Base-by-base conservation (phyloP, 1,284 basidiomycete species). In the Gastroboletus turbinatus region DNA sequence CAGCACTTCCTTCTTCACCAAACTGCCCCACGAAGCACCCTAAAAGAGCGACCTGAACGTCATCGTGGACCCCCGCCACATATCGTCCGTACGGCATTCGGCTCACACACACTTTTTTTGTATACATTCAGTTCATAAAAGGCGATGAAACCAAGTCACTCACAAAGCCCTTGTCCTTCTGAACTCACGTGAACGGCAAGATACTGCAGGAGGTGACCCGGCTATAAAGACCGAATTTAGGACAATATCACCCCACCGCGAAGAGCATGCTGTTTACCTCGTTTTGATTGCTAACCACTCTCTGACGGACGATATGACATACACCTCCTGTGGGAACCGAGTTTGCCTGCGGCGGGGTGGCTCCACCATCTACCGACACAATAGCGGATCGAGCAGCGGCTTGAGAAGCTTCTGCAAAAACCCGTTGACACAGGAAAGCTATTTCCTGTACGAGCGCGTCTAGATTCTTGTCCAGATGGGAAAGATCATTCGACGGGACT, bases 391-490 rank as follows among this genome's bases (percentile, higher is more conserved):
- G 83, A 61, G 81, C 81, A 47, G 82, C 77, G 49, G 86, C 87
- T 58, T 77, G 77, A 58, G 85, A 82, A 53, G 87, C 87, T 61
- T 78, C 76, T 60, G 72, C 73, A 73, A 91, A 91, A 53, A 90
- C 72, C 63, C 70, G 70, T 58, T 82, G 79, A 71, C 87, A 90
- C 60, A 77, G 76, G 61, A 67, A 70, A 50, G 83, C 84, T 60
- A 91, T 72, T 64, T 87, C 82, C 59, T 83, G 78, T 51, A 85
- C 72, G 60, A 92, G 75, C 29, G 78, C 80, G 62, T 86, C 81
- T 61, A 92, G 73, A 74, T 92, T 92, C 68, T 82, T 82, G 73
- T 88, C 83, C 58, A 88, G 66, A 68, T 80, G 75, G 56, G 76
- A 78, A 53, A 84, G 69, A 67, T 87, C 80, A 54, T 73, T 77